Evolutionary conservation across 2,329 filamentous ascomycete genomes (phyloP), one percentile per base, ranked within the genome.

Genomic region (Emericellopsis cladophorae): DNA sequence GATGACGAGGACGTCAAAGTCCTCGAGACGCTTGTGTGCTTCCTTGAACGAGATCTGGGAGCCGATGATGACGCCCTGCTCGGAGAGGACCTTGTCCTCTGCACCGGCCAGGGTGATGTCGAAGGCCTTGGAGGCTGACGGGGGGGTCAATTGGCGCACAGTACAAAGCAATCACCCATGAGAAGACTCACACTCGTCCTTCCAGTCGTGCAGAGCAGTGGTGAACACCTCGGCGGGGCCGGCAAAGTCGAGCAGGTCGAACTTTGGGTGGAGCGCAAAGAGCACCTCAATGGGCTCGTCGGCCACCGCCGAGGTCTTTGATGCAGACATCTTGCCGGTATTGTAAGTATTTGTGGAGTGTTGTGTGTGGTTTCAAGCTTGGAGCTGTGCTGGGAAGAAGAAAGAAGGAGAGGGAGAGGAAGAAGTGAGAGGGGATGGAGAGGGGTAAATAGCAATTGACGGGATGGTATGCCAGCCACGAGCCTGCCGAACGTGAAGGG

Each of bases 41-140:
- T 90, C 84, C 55, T 84, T 82, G 70, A 76, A 87, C 57, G 78
- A 71, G 59, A 89, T 79, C 61, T 92, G 81, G 46, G 83, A 78
- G 53, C 76, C 75, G 59, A 92, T 67, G 51, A 78, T 69, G 54
- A 81, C 72, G 49, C 84, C 84, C 59, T 87, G 68, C 34, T 64
- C 58, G 22, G 73, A 75, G 39, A 77, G 54, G 36, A 75, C 65
- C 59, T 73, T 67, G 51, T 68, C 60, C 51, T 77, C 72, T 45
- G 63, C 61, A 26, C 61, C 66, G 31, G 68, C 70, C 46, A 77
- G 60, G 50, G 73, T 77, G 53, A 71, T 62, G 44, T 77, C 72
- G 54, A 79, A 79, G 40, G 74, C 74, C 52, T 69, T 72, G 56
- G 65, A 65, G 46, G 57, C 73, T 77, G 51, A 39, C 35, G 14